A percentile compares a stretch with the other conserved stretches of the same genome.
phyloP scores from a whole-genome alignment of 2,329 filamentous ascomycete genomes.

The Penicillium sp. region DNA sequence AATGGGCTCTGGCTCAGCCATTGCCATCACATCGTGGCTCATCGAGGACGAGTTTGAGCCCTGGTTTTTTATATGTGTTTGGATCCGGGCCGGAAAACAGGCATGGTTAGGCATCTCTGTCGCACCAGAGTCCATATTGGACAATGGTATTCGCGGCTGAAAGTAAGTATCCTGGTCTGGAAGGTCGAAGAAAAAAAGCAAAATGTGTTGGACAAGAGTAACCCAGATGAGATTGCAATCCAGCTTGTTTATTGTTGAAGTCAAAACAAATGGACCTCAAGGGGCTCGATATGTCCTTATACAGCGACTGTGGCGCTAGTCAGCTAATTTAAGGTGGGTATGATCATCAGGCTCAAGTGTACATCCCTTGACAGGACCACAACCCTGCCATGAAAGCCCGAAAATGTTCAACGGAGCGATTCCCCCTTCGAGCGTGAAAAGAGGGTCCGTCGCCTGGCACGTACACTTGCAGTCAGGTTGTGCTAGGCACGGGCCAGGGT shows the following conservation, averaged over 20 bases:
- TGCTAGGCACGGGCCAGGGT: constrained; percentile 23
- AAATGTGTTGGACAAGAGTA: constrained; percentile 21
- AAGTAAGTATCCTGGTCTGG: constrained; percentile 12
- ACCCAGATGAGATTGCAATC: constrained; percentile 23
- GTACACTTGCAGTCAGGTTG: constrained; percentile 13
- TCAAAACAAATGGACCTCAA: constrained; percentile 20
- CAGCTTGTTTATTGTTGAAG: constrained; percentile 7
- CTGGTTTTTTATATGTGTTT: constrained; percentile 25
- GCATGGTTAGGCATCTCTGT: constrained; percentile 24
- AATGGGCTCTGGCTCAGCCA: constrained; percentile 18
- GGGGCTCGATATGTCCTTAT: constrained; percentile 33
- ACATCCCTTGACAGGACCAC: constrained; percentile 33
- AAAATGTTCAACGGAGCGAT: constrained; percentile 14
- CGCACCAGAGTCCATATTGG: constrained; percentile 30
- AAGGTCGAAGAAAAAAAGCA: constrained; percentile 17
- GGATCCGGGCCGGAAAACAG: constrained; percentile 20
- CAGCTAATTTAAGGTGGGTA: constrained; percentile 17
- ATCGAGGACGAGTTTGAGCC: constrained; percentile 17
- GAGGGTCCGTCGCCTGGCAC: constrained; percentile 25
- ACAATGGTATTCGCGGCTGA: constrained; percentile 27
- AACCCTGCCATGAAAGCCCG: constrained; percentile 20
- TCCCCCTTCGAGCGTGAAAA: constrained; percentile 27
- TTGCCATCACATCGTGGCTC: constrained; percentile 19
- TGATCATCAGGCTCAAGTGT: constrained; percentile 17
- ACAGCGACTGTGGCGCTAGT: constrained; percentile 24